Percentiles rank a stretch among this genome's conserved stretches.
These are phyloP conservation scores for Lentinula boryana DNA, from an alignment of 768 basidiomycete species.

Conservation along the genomic window DNA sequence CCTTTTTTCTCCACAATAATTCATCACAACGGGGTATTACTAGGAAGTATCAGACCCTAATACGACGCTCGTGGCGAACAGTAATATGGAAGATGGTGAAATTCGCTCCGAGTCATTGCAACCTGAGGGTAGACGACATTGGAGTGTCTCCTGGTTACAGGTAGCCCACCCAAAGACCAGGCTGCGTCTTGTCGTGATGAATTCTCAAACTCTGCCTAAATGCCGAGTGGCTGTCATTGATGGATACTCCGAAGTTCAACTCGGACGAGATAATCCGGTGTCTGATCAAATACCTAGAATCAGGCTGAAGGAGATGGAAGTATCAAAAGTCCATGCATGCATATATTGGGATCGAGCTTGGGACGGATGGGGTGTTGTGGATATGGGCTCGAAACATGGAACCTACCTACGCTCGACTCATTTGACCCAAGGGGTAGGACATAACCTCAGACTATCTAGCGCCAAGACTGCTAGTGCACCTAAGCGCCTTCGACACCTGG, in stretches of 20 bases:
- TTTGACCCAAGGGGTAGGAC: conserved; percentile 13
- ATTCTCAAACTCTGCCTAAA: conserved; percentile 57
- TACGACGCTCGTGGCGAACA: neutral
- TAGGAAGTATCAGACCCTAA: no score
- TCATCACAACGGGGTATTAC: neutral
- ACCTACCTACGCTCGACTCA: conserved; percentile 48
- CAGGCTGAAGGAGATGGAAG: conserved; percentile 78
- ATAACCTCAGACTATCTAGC: conserved; percentile 53
- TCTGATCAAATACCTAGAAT: conserved; percentile 50
- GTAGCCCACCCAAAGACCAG: conserved; percentile 9
- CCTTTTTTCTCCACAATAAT: neutral
- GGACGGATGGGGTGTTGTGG: conserved; percentile 67
- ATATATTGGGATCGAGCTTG: conserved; percentile 61
- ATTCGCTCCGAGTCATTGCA: neutral
- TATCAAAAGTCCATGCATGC: conserved; percentile 77
- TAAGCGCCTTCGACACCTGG: conserved; percentile 54
- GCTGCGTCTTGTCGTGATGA: conserved; percentile 46
- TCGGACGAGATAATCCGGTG: conserved; percentile 64
- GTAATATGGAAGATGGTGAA: neutral
- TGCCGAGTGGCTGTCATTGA: conserved; percentile 35
- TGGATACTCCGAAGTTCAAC: conserved; percentile 56
- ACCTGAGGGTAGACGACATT: no score
- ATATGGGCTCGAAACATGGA: conserved; percentile 84
- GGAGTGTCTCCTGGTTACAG: neutral
- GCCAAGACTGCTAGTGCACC: conserved; percentile 67